phyloP scores from a whole-genome alignment of 495 filamentous ascomycete species.

The Gamarada debralockiae region DNA sequence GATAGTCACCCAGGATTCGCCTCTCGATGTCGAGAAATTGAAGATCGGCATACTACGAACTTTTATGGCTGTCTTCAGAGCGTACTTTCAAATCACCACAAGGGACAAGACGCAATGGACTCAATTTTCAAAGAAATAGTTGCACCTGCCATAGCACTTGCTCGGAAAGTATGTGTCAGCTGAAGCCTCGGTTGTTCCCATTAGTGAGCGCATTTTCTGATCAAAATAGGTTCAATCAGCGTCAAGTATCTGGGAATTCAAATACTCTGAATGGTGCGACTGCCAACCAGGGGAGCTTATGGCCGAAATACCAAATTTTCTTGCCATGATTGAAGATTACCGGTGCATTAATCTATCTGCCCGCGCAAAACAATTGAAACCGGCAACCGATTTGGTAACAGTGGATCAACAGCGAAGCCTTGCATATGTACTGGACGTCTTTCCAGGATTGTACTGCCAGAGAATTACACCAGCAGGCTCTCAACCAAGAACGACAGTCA shows the following conservation, averaged over 20 bases:
- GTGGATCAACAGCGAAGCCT: not conserved
- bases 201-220: not conserved
- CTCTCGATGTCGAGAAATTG: constrained; percentile 3
- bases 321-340: not conserved
- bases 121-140: constrained; percentile 16
- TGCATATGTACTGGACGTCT: not conserved
- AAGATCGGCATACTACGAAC: constrained; percentile 13
- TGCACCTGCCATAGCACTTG: constrained; percentile 25
- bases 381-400: not conserved
- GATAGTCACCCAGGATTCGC: constrained; percentile 21
- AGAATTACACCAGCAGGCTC: not conserved
- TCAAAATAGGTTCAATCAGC: constrained; percentile 27
- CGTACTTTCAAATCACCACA: constrained; percentile 13
- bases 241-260: constrained; percentile 7
- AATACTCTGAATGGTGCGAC: not conserved
- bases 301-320: not conserved
- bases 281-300: not conserved
- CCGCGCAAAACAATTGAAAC: not conserved
- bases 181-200: constrained; percentile 17
- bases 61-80: constrained; percentile 7
- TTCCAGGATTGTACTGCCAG: not conserved
- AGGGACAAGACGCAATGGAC: constrained; percentile 9
- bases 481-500: not conserved
- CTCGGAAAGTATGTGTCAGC: constrained; percentile 13
- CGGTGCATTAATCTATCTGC: not conserved